phyloP scores from a whole-genome alignment of 2,329 filamentous ascomycete species.

The Aspergillus aculeatus region DNA sequence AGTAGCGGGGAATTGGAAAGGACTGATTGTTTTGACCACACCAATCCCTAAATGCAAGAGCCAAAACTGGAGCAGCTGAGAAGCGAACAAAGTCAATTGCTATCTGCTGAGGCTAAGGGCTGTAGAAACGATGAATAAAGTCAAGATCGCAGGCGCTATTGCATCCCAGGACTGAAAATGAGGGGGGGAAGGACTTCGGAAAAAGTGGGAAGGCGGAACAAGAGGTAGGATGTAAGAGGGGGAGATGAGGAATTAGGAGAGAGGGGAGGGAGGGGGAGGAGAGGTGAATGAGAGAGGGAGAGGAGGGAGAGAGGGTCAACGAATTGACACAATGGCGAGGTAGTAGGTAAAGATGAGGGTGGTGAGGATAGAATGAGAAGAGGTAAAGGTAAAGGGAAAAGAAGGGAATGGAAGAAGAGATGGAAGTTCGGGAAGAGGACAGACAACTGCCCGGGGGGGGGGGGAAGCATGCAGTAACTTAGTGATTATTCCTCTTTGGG shows the following conservation, averaged over 20 bases:
- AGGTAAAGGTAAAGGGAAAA: conserved; percentile 3
- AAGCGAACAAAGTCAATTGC: conserved; percentile 16
- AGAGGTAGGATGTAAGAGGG: conserved; percentile 5
- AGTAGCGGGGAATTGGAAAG: background rate
- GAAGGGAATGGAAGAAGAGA: conserved; percentile 3
- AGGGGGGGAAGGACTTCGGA: conserved; percentile 13
- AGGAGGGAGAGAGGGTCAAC: conserved; percentile 7
- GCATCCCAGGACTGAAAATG: conserved; percentile 20
- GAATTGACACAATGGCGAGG: conserved; percentile 11
- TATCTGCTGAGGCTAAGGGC: conserved; percentile 18
- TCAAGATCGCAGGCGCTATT: conserved; percentile 1
- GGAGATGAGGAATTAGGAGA: conserved; percentile 15
- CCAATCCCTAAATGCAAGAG: background rate
- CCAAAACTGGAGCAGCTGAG: background rate
- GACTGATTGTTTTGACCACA: background rate
- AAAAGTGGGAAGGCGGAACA: conserved; percentile 8
- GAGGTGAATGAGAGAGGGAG: conserved; percentile 9
- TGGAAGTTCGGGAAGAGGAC: conserved; percentile 13
- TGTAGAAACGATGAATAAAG: conserved; percentile 11
- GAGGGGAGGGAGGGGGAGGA: conserved; percentile 11
- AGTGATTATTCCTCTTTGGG: conserved; percentile 11
- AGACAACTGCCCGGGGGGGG: conserved; percentile 14
- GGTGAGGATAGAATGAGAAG: conserved; percentile 7
- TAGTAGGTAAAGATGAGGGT: background rate
- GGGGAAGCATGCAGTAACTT: background rate